These are phyloP conservation scores for Clarireedia sp. DNA, from an alignment of 2,329 filamentous ascomycete species.

Conservation along the genomic window DNA sequence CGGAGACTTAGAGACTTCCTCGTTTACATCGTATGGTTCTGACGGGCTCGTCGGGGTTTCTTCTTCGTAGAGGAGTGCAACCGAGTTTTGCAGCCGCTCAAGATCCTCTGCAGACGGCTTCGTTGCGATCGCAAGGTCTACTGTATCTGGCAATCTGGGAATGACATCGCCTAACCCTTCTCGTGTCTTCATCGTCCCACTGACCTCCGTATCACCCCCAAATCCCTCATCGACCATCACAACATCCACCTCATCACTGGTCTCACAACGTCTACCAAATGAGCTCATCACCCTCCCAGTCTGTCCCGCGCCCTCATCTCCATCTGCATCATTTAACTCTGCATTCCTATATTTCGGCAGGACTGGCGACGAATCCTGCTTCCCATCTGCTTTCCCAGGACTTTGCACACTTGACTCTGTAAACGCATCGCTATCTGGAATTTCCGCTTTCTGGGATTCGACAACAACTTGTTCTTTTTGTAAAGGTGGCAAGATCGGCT, in stretches of 20 bases:
- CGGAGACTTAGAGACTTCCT: background rate
- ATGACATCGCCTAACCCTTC: too few species aligned
- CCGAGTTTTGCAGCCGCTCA: background rate
- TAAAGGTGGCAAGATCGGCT: background rate
- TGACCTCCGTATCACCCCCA: too few species aligned
- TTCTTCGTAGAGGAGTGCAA: background rate
- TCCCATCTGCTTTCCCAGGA: background rate
- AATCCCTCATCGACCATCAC: background rate
- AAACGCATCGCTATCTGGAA: slow-evolving; percentile 10
- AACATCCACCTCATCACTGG: background rate
- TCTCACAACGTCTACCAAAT: slow-evolving; percentile 7
- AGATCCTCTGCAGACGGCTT: background rate
- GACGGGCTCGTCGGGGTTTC: background rate
- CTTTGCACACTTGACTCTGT: slow-evolving; percentile 2
- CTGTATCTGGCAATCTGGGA: too few species aligned
- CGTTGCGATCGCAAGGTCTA: background rate
- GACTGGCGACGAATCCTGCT: background rate
- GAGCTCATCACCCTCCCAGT: background rate
- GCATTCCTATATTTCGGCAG: background rate
- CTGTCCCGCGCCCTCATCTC: background rate
- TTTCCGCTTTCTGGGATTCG: background rate
- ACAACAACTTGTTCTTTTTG: background rate
- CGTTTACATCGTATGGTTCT: background rate
- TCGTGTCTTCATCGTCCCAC: too few species aligned
- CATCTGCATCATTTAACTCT: background rate